phyloP scores from a whole-genome alignment of 768 basidiomycete species.

The Phylloporus sp. region DNA sequence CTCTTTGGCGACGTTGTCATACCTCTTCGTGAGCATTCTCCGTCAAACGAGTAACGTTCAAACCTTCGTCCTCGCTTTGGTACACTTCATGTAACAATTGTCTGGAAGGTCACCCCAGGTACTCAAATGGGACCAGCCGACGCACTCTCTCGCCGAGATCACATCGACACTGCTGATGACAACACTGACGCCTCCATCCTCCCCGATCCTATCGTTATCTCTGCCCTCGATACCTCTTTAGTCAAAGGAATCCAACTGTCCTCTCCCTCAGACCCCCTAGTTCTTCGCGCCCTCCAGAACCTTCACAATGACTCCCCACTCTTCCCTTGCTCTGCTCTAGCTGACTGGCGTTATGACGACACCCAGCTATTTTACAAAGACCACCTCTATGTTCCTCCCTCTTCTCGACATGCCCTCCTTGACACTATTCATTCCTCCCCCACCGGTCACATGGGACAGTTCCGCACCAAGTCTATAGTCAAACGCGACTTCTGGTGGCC shows the following conservation, averaged over 20 bases:
- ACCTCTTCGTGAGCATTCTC: no score
- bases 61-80: no score
- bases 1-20: no score
- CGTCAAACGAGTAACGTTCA: no score
- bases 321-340: neutral
- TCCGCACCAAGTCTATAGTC: neutral
- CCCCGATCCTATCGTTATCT: neutral
- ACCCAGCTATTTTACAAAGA: neutral
- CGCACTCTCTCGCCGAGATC: neutral
- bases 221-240: neutral
- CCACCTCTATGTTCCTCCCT: neutral
- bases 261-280: neutral
- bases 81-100: no score
- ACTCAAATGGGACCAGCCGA: neutral
- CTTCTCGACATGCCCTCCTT: neutral
- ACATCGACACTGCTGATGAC: neutral
- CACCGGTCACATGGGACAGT: neutral
- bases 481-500: neutral
- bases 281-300: neutral
- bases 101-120: neutral
- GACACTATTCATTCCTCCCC: neutral
- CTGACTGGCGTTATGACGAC: neutral
- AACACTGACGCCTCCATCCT: neutral
- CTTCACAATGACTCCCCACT: neutral
- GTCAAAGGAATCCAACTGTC: neutral